phyloP scores from a whole-genome alignment of 1,284 basidiomycete genomes.

The Pascua guehoae region DNA sequence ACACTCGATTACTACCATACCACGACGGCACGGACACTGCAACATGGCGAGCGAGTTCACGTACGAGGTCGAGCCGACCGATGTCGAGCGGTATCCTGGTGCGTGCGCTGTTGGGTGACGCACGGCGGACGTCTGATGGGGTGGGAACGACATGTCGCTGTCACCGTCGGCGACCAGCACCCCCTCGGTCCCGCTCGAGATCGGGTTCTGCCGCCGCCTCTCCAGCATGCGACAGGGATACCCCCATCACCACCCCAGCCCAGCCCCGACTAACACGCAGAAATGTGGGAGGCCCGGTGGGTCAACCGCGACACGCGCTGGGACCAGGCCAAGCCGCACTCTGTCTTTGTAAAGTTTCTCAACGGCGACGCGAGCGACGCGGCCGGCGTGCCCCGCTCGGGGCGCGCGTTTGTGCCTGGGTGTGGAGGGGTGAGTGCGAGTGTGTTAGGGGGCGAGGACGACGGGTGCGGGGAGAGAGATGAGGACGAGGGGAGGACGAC shows the following conservation, averaged over 20 bases:
- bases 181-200: neutral
- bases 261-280: slow-evolving; percentile 4
- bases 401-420: slow-evolving; percentile 65
- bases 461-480: neutral
- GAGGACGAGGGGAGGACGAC: neutral
- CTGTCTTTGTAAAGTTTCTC: slow-evolving; percentile 58
- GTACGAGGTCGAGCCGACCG: slow-evolving; percentile 10
- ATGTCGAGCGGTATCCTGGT: slow-evolving; percentile 13
- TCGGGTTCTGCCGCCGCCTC: too few species aligned
- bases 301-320: slow-evolving; percentile 52
- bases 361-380: slow-evolving; percentile 47
- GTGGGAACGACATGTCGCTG: too few species aligned
- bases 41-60: too few species aligned
- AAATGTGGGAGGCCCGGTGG: slow-evolving; percentile 25
- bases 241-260: neutral
- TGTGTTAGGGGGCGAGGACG: neutral
- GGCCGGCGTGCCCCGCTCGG: slow-evolving; percentile 56
- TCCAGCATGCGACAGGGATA: too few species aligned
- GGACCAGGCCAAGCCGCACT: slow-evolving; percentile 60
- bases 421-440: slow-evolving; percentile 60
- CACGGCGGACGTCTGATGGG: too few species aligned
- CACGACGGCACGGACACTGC: too few species aligned
- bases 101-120: too few species aligned
- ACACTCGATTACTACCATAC: too few species aligned
- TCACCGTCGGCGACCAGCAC: too few species aligned